Evolutionary conservation across 306 rosid genomes (phyloP).

Genomic region (Nissolia schottii): DNA sequence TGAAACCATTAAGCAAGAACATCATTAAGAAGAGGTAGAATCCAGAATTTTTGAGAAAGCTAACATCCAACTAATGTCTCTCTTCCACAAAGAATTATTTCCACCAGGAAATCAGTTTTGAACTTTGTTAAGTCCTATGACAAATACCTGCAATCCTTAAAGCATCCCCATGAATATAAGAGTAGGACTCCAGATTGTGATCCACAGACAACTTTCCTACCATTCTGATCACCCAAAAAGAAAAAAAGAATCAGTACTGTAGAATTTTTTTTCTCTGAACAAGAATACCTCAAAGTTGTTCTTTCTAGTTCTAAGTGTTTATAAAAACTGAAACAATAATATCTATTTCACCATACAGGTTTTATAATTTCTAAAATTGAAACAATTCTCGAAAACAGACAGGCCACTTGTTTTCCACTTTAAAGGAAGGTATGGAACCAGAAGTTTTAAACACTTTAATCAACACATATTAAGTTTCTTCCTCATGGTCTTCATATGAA

Average conservation of each 20-base stretch:
- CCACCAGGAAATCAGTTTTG: not conserved
- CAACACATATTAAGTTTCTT: not conserved
- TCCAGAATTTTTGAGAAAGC: not conserved
- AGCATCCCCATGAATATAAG: conserved; percentile 87
- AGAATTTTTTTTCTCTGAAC: not conserved
- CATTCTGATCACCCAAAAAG: conserved; percentile 54
- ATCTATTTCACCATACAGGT: not conserved
- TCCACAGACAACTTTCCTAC: conserved; percentile 84
- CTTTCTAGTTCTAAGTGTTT: not conserved
- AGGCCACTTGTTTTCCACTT: not conserved
- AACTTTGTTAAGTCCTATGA: conserved; percentile 4
- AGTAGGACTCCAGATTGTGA: conserved; percentile 72
- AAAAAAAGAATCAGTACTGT: not conserved
- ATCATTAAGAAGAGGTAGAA: conserved; percentile 11
- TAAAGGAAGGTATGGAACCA: not conserved
- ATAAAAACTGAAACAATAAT: not conserved
- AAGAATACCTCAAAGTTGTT: not conserved
- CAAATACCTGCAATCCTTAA: conserved; percentile 83
- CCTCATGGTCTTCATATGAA: not conserved
- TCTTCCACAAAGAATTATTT: not conserved
- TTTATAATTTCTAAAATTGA: not conserved
- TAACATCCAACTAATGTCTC: not conserved
- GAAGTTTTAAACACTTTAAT: not conserved
- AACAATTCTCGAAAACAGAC: not conserved
- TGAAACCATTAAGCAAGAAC: conserved; percentile 26